Evolutionary conservation across 176 grass and related monocot species (phyloP).

Genomic region (Oryza meyeriana): DNA sequence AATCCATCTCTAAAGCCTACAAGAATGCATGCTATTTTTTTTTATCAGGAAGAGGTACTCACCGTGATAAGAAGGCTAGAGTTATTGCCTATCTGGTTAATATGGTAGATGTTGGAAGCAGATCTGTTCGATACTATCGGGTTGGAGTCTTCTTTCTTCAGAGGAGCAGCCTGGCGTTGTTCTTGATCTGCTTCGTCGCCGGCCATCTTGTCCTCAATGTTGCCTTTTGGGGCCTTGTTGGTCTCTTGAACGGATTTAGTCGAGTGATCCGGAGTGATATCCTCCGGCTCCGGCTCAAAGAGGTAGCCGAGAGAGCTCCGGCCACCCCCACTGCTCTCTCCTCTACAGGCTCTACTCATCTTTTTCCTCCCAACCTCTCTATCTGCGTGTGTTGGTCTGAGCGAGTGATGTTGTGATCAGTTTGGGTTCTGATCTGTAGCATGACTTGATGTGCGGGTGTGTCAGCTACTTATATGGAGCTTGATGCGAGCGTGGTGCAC

Average conservation of each 20-base stretch:
- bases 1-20: background rate
- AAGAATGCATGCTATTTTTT: background rate
- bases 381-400: background rate
- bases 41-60: background rate
- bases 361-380: background rate
- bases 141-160: conserved; percentile 37
- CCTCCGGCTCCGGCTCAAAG: conserved; percentile 66
- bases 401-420: background rate
- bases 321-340: conserved; percentile 63
- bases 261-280: background rate
- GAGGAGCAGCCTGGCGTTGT: background rate
- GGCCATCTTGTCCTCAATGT: background rate
- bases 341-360: conserved; percentile 51
- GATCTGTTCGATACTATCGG: conserved; percentile 32
- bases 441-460: background rate
- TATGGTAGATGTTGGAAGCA: conserved; percentile 40
- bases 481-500: background rate
- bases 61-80: conserved; percentile 58
- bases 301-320: conserved; percentile 77
- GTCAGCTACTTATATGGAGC: conserved; percentile 44
- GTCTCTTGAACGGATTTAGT: background rate
- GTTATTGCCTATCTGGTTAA: conserved; percentile 43
- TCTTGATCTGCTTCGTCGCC: background rate
- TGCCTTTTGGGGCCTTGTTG: conserved; percentile 1
- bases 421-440: background rate